Evolutionary conservation across 1,139 yeast species (phyloP), one percentile per base, ranked within the genome.

Genomic region (Geotrichum histeridarum): DNA sequence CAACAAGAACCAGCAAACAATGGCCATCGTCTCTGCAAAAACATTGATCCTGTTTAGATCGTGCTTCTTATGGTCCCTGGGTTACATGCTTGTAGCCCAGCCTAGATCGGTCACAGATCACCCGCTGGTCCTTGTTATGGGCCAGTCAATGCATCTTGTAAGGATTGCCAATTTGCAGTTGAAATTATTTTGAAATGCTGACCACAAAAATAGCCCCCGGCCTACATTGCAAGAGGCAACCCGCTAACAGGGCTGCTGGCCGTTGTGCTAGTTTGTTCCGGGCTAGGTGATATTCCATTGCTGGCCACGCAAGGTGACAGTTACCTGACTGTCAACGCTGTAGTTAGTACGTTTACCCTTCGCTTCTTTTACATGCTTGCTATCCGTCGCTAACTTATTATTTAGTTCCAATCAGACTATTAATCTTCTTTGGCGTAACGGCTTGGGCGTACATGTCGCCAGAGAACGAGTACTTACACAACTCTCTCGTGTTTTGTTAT

Each of bases 341-440:
- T 51, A 6, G 54, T 56, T 27, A 48, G 59, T 54, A 48, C 39
- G 59, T 56, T 36, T 35, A 56, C 64, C 50, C 62, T 62, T 71
- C 48, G 75, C 76, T 14, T 83, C 79, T 67, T 85, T 88, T 2
- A 43, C 64, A 87, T 84, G 63, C 74, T 83, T 6, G 68, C 84
- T 12, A 14, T n/a, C n/a, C 12, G 1, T 22, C 8, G 5, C 45
- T 50, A 41, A 41, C 45, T 33, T 14, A 1, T 14, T 38, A 18
- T 32, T 31, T n/a, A 56, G 84, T 87, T 2, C 95, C 96, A 8
- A 62, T 80, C 9, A 78, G 97, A 64, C 71, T 89, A 54, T 61
- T 78, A 9, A 61, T 77, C 4, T 82, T 76, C 64, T 87, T 90
- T 64, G 65, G 66, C 68, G 44, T 82, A 74, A 46, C 72, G 66